Percentiles rank a stretch among this genome's conserved stretches.
Evolutionary conservation across 2,329 filamentous ascomycete species (phyloP).

Genomic region (Aspergillus clavatus): DNA sequence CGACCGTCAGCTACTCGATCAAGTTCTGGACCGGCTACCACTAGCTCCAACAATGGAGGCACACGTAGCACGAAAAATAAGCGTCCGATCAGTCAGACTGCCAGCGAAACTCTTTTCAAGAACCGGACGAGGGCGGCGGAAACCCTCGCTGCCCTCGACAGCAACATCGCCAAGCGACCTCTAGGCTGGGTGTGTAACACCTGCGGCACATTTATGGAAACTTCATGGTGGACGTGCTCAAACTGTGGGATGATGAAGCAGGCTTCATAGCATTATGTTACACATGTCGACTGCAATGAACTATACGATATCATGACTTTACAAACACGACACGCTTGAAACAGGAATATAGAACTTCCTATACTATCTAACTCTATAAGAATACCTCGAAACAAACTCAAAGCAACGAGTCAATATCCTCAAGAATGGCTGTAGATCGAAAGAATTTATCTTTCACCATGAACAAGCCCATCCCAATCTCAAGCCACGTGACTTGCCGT

Average conservation of each 20-base stretch:
- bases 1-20: conserved; percentile 18
- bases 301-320: not conserved
- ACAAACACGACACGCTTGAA: not conserved
- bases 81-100: conserved; percentile 13
- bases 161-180: conserved; percentile 42
- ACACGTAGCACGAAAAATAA: conserved; percentile 20
- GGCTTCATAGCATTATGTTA: conserved; percentile 33
- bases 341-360: not conserved
- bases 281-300: not conserved
- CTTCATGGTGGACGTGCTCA: conserved; percentile 60
- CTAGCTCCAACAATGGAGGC: conserved; percentile 3
- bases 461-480: too few relatives aligned
- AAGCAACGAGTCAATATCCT: too few relatives aligned
- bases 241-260: conserved; percentile 57
- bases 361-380: too few relatives aligned
- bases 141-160: conserved; percentile 34
- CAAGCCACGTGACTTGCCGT: not conserved
- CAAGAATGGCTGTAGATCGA: too few relatives aligned
- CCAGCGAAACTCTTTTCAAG: conserved; percentile 22
- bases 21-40: conserved; percentile 5
- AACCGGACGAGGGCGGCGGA: conserved; percentile 33
- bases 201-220: conserved; percentile 61
- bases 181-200: conserved; percentile 56
- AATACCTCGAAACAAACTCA: too few relatives aligned
- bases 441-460: too few relatives aligned